These are phyloP conservation scores for Aspergillus luchuensis DNA, from an alignment of 2,329 filamentous ascomycete genomes.

Conservation along the genomic window DNA sequence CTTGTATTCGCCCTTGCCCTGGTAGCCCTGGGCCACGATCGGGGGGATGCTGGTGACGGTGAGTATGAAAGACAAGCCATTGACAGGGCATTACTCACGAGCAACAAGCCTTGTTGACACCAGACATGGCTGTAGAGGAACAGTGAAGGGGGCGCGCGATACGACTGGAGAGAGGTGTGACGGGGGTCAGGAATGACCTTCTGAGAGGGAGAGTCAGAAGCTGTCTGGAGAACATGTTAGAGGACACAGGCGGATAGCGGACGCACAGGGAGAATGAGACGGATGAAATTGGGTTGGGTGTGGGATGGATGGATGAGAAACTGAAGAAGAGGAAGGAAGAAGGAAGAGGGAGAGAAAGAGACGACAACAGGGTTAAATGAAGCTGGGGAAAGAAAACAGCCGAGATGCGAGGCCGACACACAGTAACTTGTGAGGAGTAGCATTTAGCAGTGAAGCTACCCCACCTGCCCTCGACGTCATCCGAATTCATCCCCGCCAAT, in stretches of 20 bases:
- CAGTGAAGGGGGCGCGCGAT: constrained; percentile 22
- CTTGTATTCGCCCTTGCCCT: constrained; percentile 61
- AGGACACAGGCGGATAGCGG: not conserved
- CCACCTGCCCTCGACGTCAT: too few relatives aligned
- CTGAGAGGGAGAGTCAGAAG: constrained; percentile 27
- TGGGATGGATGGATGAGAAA: not conserved
- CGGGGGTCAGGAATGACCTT: constrained; percentile 23
- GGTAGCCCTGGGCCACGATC: constrained; percentile 50
- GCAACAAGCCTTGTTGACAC: constrained; percentile 50
- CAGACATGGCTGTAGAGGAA: constrained; percentile 37
- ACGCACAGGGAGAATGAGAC: not conserved
- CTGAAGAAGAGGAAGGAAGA: not conserved
- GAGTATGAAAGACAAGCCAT: not conserved
- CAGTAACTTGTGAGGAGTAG: too few relatives aligned
- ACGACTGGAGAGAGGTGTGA: constrained; percentile 12
- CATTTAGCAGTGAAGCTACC: too few relatives aligned
- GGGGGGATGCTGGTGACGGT: constrained; percentile 42
- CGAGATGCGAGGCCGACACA: too few relatives aligned
- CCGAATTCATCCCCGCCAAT: too few relatives aligned
- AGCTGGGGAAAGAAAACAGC: too few relatives aligned
- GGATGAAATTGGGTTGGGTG: not conserved
- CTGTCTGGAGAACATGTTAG: constrained; percentile 24
- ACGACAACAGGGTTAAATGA: not conserved
- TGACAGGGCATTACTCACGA: constrained; percentile 36
- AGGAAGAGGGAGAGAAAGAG: not conserved